phyloP scores from a whole-genome alignment of 75 land plant genomes.

The Cunninghamia lanceolata region DNA sequence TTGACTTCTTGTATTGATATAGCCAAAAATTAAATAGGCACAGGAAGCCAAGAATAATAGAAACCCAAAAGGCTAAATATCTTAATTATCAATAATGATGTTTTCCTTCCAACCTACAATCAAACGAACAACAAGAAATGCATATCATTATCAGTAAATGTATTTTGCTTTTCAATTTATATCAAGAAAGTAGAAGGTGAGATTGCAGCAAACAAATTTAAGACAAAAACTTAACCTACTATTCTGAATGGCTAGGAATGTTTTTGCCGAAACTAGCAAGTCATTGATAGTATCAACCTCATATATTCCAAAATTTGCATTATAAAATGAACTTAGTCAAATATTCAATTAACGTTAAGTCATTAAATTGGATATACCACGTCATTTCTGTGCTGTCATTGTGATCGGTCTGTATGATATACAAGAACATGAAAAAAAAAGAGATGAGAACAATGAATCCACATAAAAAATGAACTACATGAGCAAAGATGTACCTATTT shows the following conservation, averaged over 20 bases:
- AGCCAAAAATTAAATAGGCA: neutral
- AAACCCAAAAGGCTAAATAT: neutral
- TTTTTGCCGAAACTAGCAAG: neutral
- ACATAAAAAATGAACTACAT: no score
- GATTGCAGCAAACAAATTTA: neutral
- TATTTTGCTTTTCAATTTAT: neutral
- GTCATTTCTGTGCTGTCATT: no score
- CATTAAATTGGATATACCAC: no score
- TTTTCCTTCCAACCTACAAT: neutral
- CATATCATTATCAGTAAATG: neutral
- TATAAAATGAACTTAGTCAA: no score
- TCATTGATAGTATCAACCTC: no score
- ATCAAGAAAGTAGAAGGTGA: neutral
- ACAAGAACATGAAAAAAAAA: no score
- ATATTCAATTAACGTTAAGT: no score
- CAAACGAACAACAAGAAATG: neutral
- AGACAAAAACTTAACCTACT: neutral
- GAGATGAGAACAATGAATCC: no score
- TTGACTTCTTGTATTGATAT: neutral
- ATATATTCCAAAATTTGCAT: no score
- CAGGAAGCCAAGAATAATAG: neutral
- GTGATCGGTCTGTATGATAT: no score
- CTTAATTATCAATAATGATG: neutral
- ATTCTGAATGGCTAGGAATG: neutral
- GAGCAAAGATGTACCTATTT: no score